A percentile compares a stretch with the other conserved stretches of the same genome.
Conservation (phyloP, 169 alveolate species). For the Babesia sp. region DNA sequence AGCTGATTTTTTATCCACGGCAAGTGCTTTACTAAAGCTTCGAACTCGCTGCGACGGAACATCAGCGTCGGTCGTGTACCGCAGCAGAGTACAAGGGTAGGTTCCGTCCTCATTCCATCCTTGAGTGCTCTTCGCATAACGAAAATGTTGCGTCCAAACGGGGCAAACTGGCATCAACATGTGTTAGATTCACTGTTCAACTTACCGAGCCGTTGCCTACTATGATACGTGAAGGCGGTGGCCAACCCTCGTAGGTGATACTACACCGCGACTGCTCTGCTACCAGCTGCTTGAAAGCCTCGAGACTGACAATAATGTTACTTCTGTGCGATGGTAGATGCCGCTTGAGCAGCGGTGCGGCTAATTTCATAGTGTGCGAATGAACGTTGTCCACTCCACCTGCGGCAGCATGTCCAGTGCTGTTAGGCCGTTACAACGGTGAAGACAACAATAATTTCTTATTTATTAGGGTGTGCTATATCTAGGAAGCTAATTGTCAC, state of each 20-base stretch:
- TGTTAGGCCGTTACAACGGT: no score
- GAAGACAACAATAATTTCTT: no score
- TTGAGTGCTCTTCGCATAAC: slow-evolving; percentile 48
- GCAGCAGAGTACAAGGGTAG: slow-evolving; percentile 67
- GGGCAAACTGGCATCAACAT: slow-evolving; percentile 31
- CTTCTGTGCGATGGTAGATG: no score
- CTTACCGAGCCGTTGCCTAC: slow-evolving; percentile 34
- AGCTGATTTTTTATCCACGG: slow-evolving; percentile 57
- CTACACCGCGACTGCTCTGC: slow-evolving; percentile 38
- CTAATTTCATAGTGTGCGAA: no score
- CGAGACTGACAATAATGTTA: slow-evolving; percentile 6
- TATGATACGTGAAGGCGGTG: slow-evolving; percentile 39
- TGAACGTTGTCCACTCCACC: no score
- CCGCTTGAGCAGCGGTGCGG: no score
- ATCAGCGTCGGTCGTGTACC: slow-evolving; percentile 64
- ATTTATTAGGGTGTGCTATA: no score
- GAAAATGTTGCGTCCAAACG: slow-evolving; percentile 44
- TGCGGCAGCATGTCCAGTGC: no score
- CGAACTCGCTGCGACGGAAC: slow-evolving; percentile 49
- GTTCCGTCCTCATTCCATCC: slow-evolving; percentile 56
- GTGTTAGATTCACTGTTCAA: not conserved
- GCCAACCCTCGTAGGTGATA: slow-evolving; percentile 57
- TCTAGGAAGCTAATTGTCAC: no score
- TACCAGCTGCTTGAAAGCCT: slow-evolving; percentile 33
- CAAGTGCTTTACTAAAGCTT: slow-evolving; percentile 30